phyloP scores from a whole-genome alignment of 176 grass and related monocot species.

The Pharus latifolius region DNA sequence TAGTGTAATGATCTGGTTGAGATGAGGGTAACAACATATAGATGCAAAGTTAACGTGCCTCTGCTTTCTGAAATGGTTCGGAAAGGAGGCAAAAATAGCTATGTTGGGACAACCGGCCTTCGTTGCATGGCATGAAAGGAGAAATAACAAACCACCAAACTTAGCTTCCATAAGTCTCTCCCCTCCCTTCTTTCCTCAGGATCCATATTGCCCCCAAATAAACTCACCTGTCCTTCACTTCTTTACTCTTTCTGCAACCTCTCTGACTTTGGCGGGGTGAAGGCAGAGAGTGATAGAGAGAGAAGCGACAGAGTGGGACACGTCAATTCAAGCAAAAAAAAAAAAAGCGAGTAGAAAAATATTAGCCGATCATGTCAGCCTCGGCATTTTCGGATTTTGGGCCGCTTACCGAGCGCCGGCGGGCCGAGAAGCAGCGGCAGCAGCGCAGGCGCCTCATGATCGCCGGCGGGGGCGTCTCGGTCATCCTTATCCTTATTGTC shows the following conservation, averaged over 20 bases:
- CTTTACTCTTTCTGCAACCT: constrained; percentile 14
- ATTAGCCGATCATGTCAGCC: constrained; percentile 23
- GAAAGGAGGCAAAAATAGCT: too few species aligned
- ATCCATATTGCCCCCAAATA: neutral
- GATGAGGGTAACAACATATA: too few species aligned
- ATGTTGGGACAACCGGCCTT: neutral
- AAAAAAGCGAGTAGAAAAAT: neutral
- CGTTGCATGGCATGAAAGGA: neutral
- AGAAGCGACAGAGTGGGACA: neutral
- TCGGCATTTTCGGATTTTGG: constrained; percentile 65
- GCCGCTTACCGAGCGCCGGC: constrained; percentile 51
- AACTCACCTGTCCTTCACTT: neutral
- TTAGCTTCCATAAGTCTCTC: constrained; percentile 42
- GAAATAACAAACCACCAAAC: neutral
- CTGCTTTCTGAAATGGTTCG: too few species aligned
- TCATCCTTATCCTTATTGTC: constrained; percentile 42
- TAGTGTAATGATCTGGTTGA: too few species aligned
- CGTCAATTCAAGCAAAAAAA: neutral
- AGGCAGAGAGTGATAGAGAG: constrained; percentile 12
- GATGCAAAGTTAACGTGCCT: too few species aligned
- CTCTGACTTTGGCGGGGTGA: constrained; percentile 25
- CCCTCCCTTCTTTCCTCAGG: constrained; percentile 32
- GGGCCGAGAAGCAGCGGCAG: constrained; percentile 40
- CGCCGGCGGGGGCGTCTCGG: constrained; percentile 12
- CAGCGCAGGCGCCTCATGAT: constrained; percentile 36